Evolutionary conservation across 2,329 filamentous ascomycete species (phyloP).

Genomic region (Pestalotiopsis sp.): DNA sequence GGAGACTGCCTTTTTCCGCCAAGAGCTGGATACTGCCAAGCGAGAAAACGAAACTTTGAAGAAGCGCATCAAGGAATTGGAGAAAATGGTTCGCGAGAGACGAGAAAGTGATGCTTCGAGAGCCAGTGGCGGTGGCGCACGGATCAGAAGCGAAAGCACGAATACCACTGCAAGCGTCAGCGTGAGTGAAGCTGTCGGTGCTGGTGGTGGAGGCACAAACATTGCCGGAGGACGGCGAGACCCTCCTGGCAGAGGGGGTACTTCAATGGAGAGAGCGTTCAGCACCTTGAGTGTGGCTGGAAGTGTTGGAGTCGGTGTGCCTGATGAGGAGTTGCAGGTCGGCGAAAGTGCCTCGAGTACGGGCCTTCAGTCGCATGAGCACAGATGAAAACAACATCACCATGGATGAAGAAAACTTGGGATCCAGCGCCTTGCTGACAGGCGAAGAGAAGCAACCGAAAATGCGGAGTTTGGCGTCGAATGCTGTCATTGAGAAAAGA

Average conservation of each 20-base stretch:
- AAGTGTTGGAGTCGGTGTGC: conserved; percentile 55
- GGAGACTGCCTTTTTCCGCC: conserved; percentile 61
- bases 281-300: conserved; percentile 48
- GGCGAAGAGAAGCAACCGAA: no score
- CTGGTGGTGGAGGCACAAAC: conserved; percentile 36
- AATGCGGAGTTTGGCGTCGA: no score
- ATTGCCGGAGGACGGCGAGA: conserved; percentile 49
- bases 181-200: conserved; percentile 35
- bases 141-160: conserved; percentile 50
- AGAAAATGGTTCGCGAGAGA: conserved; percentile 54
- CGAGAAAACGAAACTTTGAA: conserved; percentile 66
- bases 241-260: conserved; percentile 27
- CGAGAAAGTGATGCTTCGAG: conserved; percentile 42
- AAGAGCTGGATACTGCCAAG: conserved; percentile 64
- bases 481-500: no score
- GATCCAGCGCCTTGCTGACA: no score
- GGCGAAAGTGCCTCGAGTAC: conserved; percentile 64
- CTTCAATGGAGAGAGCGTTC: conserved; percentile 47
- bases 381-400: background rate
- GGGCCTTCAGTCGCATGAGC: conserved; percentile 26
- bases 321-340: conserved; percentile 62
- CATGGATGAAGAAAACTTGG: background rate
- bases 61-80: conserved; percentile 63
- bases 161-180: conserved; percentile 55
- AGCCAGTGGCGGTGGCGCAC: conserved; percentile 14